A percentile compares a stretch with the other conserved stretches of the same genome.
Evolutionary conservation across 2,329 filamentous ascomycete species (phyloP).

Genomic region (Alternaria sp.): DNA sequence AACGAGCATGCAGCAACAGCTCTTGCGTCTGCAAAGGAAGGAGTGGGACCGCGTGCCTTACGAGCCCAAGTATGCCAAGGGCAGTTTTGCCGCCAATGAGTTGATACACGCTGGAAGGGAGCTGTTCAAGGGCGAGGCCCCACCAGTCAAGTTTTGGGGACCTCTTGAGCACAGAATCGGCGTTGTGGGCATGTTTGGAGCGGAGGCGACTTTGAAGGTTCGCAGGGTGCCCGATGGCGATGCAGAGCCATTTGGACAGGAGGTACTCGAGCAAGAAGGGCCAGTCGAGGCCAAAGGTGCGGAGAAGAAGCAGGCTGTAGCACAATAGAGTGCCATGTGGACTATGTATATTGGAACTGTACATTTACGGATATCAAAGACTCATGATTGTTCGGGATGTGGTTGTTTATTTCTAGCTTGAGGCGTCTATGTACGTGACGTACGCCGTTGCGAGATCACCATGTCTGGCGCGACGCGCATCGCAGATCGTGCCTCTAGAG

Average conservation of each 20-base stretch:
- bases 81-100: constrained; percentile 43
- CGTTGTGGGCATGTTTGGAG: constrained; percentile 47
- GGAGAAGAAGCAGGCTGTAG: constrained; percentile 11
- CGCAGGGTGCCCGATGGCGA: constrained; percentile 34
- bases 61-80: constrained; percentile 46
- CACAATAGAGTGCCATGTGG: constrained; percentile 10
- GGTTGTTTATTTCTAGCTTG: not conserved
- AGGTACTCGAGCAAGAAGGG: constrained; percentile 11
- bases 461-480: not conserved
- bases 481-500: not conserved
- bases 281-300: not conserved
- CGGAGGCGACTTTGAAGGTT: constrained; percentile 36
- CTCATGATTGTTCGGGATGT: not conserved
- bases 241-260: constrained; percentile 30
- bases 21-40: constrained; percentile 44
- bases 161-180: constrained; percentile 41
- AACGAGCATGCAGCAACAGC: constrained; percentile 43
- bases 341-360: constrained; percentile 18
- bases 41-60: constrained; percentile 49
- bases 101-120: constrained; percentile 43
- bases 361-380: constrained; percentile 5
- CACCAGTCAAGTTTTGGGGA: constrained; percentile 41
- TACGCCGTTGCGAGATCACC: not conserved
- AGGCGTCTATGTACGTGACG: not conserved
- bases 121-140: constrained; percentile 43